Evolutionary conservation across 306 rosid species (phyloP).

Genomic region (Cyamopsis tetragonoloba): DNA sequence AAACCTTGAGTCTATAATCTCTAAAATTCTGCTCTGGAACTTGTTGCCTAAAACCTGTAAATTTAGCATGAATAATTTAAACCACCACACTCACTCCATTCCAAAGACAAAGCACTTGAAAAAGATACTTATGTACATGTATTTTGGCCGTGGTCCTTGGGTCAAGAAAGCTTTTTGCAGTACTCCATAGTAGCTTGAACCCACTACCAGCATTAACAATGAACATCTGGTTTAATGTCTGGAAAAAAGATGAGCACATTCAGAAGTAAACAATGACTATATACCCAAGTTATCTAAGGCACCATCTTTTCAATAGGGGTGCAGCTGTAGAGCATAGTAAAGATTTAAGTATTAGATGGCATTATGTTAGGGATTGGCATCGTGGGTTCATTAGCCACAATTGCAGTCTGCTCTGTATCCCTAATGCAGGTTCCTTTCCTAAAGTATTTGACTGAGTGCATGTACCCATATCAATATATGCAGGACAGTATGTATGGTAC

Average conservation of each 20-base stretch:
- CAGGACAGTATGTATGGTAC: background rate
- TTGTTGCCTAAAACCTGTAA: slow-evolving; percentile 82
- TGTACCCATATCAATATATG: background rate
- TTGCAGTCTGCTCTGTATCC: background rate
- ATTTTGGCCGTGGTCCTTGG: slow-evolving; percentile 93
- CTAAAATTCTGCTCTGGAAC: slow-evolving; percentile 61
- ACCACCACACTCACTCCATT: slow-evolving; percentile 15
- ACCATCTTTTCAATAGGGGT: background rate
- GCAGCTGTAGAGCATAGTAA: slow-evolving; percentile 1
- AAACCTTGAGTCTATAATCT: slow-evolving; percentile 83
- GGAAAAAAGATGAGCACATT: slow-evolving; percentile 38
- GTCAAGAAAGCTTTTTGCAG: slow-evolving; percentile 89
- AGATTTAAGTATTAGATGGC: background rate
- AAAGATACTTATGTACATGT: slow-evolving; percentile 44
- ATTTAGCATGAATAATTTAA: slow-evolving; percentile 26
- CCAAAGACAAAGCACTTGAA: slow-evolving; percentile 28
- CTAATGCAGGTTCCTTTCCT: slow-evolving; percentile 15
- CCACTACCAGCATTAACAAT: slow-evolving; percentile 94
- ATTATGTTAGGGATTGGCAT: background rate
- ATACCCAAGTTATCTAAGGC: background rate
- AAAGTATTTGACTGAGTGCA: slow-evolving; percentile 15
- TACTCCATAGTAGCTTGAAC: slow-evolving; percentile 81
- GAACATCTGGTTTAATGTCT: slow-evolving; percentile 96
- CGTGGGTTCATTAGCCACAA: background rate
- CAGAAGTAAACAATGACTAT: slow-evolving; percentile 26